phyloP scores from a whole-genome alignment of 345 rosid genomes.

The Lumnitzera racemosa region DNA sequence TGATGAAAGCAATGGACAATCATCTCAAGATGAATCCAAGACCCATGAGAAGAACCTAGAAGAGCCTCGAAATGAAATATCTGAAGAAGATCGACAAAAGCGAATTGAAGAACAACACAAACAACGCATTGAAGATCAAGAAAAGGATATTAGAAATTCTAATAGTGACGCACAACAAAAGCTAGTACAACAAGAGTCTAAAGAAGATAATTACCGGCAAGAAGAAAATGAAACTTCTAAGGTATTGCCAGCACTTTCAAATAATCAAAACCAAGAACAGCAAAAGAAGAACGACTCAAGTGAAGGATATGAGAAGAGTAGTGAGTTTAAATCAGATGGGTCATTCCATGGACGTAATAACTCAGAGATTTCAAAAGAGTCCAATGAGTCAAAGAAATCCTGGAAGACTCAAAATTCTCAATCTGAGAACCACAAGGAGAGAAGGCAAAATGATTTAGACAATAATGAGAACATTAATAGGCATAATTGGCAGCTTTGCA shows the following conservation, averaged over 20 bases:
- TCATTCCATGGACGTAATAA: conserved; percentile 19
- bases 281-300: conserved; percentile 13
- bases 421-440: conserved; percentile 69
- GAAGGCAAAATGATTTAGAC: conserved; percentile 35
- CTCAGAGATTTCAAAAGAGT: conserved; percentile 72
- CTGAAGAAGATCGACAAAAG: conserved; percentile 21
- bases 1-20: too few species aligned
- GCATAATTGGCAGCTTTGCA: conserved; percentile 69
- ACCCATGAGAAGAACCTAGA: conserved; percentile 1
- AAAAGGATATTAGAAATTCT: background rate
- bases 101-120: conserved; percentile 27
- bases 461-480: conserved; percentile 22
- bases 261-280: conserved; percentile 3
- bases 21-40: too few species aligned
- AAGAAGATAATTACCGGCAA: conserved; percentile 1
- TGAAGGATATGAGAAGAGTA: background rate
- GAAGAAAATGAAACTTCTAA: background rate
- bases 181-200: background rate
- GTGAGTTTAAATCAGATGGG: background rate
- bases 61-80: conserved; percentile 17
- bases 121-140: conserved; percentile 17
- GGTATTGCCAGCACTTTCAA: too few species aligned
- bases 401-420: conserved; percentile 71
- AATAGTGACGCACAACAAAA: background rate
- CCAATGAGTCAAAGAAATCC: conserved; percentile 61